phyloP scores from a whole-genome alignment of 192 early-diverging fungal species.

The Entophlyctis helioformis region DNA sequence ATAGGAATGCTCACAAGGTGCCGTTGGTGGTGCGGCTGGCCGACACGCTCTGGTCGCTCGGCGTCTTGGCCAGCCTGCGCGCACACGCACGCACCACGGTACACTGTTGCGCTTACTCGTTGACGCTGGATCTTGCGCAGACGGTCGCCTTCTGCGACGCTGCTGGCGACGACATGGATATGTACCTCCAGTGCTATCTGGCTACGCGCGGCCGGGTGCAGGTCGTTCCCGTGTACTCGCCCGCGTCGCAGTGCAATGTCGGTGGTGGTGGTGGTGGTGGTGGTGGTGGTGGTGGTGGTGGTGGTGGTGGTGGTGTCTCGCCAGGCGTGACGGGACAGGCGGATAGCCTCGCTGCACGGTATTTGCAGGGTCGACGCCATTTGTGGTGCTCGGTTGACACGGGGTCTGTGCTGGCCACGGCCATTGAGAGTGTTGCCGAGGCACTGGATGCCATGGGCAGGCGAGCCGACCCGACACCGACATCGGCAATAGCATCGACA shows the following conservation, averaged over 20 bases:
- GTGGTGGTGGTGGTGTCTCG: no score
- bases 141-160: slow-evolving; percentile 41
- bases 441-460: no score
- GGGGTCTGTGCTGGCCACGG: no score
- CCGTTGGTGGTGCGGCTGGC: slow-evolving; percentile 34
- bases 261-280: slow-evolving; percentile 15
- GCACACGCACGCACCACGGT: slow-evolving; percentile 26
- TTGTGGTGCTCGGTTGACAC: slow-evolving; percentile 35
- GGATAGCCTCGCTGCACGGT: slow-evolving; percentile 24
- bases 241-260: slow-evolving; percentile 43
- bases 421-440: no score
- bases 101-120: slow-evolving; percentile 37
- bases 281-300: no score
- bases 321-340: slow-evolving; percentile 37
- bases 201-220: slow-evolving; percentile 31
- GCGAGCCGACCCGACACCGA: no score
- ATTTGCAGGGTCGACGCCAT: slow-evolving; percentile 40
- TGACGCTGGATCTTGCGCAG: slow-evolving; percentile 37
- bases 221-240: slow-evolving; percentile 33
- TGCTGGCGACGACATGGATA: slow-evolving; percentile 44
- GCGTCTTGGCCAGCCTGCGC: slow-evolving; percentile 36
- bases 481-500: no score
- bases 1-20: slow-evolving; percentile 27
- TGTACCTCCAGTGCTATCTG: slow-evolving; percentile 44
- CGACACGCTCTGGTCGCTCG: slow-evolving; percentile 35